phyloP scores from a whole-genome alignment of 108 stramenopile genomes.

The Mediolabrus comicus region DNA sequence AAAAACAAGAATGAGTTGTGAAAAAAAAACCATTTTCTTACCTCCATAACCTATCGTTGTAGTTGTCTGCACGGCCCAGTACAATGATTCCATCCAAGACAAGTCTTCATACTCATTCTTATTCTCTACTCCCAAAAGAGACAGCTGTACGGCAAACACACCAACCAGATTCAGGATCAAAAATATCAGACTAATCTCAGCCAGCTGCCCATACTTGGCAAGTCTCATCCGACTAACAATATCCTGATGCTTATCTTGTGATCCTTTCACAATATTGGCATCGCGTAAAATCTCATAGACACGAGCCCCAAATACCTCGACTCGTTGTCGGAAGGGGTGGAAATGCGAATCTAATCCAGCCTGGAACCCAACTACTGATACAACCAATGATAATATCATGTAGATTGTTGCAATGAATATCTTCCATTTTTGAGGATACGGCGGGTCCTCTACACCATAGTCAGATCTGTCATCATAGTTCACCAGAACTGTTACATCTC shows the following conservation, averaged over 20 bases:
- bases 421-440: constrained; percentile 25
- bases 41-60: constrained; percentile 9
- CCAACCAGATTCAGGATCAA: constrained; percentile 45
- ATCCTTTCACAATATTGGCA: neutral
- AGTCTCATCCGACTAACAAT: constrained; percentile 35
- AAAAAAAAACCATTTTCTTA: no score
- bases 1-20: no score
- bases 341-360: constrained; percentile 25
- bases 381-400: constrained; percentile 49
- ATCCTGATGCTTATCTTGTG: constrained; percentile 18
- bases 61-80: constrained; percentile 58
- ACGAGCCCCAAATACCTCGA: neutral
- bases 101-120: constrained; percentile 5
- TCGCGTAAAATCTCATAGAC: constrained; percentile 19
- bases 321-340: constrained; percentile 5
- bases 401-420: constrained; percentile 48
- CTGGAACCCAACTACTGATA: constrained; percentile 41
- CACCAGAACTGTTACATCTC: constrained; percentile 43
- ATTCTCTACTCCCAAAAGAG: constrained; percentile 24
- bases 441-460: constrained; percentile 6
- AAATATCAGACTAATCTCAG: constrained; percentile 39
- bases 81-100: constrained; percentile 58
- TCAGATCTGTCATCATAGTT: constrained; percentile 54
- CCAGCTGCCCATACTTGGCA: constrained; percentile 12
- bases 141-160: constrained; percentile 25